phyloP scores from a whole-genome alignment of 768 basidiomycete genomes.

The Xerocomus potaroensis region DNA sequence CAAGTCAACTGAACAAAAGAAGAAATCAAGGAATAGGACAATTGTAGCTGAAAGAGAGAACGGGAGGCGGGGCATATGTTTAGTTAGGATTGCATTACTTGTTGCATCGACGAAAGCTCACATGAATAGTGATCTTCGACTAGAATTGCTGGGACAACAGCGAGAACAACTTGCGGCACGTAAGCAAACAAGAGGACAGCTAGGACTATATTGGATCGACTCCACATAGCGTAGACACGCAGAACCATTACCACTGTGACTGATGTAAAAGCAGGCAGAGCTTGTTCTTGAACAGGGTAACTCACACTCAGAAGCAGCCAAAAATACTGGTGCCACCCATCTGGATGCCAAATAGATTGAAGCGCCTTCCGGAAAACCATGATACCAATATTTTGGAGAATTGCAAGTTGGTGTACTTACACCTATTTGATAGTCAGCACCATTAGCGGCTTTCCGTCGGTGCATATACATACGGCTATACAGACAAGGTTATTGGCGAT shows the following conservation, averaged over 20 bases:
- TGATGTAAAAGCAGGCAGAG: not conserved
- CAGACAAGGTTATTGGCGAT: too few relatives aligned
- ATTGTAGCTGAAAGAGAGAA: too few relatives aligned
- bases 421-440: not conserved
- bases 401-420: not conserved
- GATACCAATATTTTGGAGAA: not conserved
- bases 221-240: not conserved
- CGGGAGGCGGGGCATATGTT: too few relatives aligned
- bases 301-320: constrained; percentile 5
- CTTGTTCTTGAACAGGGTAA: not conserved
- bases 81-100: too few relatives aligned
- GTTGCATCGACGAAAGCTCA: too few relatives aligned
- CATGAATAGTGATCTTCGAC: not conserved
- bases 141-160: not conserved
- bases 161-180: not conserved
- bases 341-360: not conserved
- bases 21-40: too few relatives aligned
- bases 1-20: too few relatives aligned
- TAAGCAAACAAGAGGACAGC: not conserved
- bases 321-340: not conserved
- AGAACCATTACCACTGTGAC: not conserved
- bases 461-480: not conserved
- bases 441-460: not conserved
- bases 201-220: not conserved
- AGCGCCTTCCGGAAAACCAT: not conserved